These are phyloP conservation scores for Anacardium occidentale DNA, from an alignment of 345 rosid species.

Conservation along the genomic window DNA sequence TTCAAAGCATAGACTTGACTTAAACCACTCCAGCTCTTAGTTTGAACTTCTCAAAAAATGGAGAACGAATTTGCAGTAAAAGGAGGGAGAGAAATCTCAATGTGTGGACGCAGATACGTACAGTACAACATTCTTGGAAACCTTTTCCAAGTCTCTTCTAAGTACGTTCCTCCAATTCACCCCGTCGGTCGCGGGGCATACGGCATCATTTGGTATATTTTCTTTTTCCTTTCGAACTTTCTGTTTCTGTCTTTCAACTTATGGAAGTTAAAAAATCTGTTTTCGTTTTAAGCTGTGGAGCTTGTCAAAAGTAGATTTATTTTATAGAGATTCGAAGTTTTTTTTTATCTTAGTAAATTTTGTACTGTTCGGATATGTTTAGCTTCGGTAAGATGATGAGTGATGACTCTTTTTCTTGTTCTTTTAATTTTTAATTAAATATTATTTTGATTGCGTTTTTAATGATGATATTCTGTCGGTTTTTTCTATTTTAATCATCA, in stretches of 20 bases:
- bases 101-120: conserved; percentile 49
- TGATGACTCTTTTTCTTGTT: background rate
- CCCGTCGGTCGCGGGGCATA: conserved; percentile 87
- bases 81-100: conserved; percentile 24
- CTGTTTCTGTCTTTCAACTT: background rate
- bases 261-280: background rate
- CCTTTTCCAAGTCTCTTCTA: conserved; percentile 61
- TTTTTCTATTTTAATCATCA: background rate
- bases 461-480: background rate
- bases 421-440: no score
- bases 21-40: background rate
- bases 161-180: conserved; percentile 81
- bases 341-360: background rate
- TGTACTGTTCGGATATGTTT: background rate
- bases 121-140: conserved; percentile 66
- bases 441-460: background rate
- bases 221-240: background rate
- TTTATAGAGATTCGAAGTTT: background rate
- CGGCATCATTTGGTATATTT: conserved; percentile 77
- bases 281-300: background rate
- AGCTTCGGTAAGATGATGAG: background rate
- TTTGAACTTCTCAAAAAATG: conserved; percentile 15
- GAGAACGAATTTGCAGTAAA: conserved; percentile 35
- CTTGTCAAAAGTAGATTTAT: background rate
- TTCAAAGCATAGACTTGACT: background rate